Conservation (phyloP, 2,329 filamentous ascomycete species). For the Aspergillus fructus region DNA sequence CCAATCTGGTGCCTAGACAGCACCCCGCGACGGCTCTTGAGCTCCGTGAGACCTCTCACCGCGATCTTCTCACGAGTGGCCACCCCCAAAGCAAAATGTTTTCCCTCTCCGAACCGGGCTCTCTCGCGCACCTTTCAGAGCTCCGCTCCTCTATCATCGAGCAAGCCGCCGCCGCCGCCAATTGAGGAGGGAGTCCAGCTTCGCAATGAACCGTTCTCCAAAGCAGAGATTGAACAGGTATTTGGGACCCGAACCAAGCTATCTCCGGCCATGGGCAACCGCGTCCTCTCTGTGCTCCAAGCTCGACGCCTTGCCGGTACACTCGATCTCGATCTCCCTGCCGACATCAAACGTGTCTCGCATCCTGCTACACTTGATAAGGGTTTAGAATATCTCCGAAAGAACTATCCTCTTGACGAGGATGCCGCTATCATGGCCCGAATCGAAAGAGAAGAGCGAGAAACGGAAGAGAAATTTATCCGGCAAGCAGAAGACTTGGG, state of each 20-base stretch:
- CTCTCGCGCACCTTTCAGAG: conserved; percentile 18
- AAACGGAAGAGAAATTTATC: conserved; percentile 38
- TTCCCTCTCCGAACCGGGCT: neutral
- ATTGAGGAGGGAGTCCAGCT: conserved; percentile 29
- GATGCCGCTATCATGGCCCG: conserved; percentile 49
- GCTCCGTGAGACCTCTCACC: conserved; percentile 5
- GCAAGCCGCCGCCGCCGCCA: conserved; percentile 12
- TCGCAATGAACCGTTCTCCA: conserved; percentile 31
- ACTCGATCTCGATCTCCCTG: conserved; percentile 44
- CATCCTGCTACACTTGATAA: conserved; percentile 33
- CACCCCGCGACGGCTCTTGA: conserved; percentile 15
- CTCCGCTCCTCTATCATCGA: conserved; percentile 19
- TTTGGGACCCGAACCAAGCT: conserved; percentile 33
- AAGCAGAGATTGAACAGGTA: conserved; percentile 33
- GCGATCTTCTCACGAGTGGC: neutral
- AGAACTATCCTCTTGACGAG: conserved; percentile 46
- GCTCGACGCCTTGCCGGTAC: conserved; percentile 46
- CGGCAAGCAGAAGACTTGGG: conserved; percentile 41
- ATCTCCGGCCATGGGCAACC: conserved; percentile 35
- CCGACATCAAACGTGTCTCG: conserved; percentile 35
- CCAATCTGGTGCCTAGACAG: conserved; percentile 20
- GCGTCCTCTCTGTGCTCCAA: conserved; percentile 41
- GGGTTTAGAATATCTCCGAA: conserved; percentile 44
- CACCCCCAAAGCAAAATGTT: neutral
- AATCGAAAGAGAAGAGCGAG: conserved; percentile 40